phyloP scores from a whole-genome alignment of 108 stramenopile genomes.

The Pseudonitzschia pungens region DNA sequence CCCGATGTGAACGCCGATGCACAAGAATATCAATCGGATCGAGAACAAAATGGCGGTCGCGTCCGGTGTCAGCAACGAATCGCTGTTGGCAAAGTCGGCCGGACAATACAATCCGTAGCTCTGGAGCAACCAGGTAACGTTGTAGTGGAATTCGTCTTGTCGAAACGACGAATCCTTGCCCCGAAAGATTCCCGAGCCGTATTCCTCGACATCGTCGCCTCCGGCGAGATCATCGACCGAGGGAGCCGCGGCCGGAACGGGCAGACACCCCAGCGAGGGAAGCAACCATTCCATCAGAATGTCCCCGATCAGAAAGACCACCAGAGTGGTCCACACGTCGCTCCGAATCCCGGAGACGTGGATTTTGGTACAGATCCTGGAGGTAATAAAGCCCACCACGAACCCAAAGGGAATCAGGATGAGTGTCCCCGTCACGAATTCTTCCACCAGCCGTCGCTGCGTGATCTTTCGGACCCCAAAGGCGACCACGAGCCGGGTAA shows the following conservation, averaged over 20 bases:
- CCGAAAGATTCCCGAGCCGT: neutral
- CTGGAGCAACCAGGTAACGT: constrained; percentile 22
- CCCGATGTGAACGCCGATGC: constrained; percentile 48
- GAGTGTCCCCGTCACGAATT: constrained; percentile 32
- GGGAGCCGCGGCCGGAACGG: constrained; percentile 1
- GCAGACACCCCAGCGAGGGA: constrained; percentile 42
- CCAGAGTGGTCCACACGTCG: constrained; percentile 45
- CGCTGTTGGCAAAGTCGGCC: constrained; percentile 25
- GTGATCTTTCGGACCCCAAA: constrained; percentile 39
- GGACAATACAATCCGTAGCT: constrained; percentile 33
- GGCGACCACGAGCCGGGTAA: constrained; percentile 35
- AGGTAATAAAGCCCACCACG: constrained; percentile 25
- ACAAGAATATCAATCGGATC: constrained; percentile 30
- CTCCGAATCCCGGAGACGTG: constrained; percentile 30
- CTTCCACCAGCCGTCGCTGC: constrained; percentile 35
- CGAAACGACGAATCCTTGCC: neutral
- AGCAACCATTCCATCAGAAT: constrained; percentile 44
- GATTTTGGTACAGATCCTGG: constrained; percentile 40
- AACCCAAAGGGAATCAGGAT: constrained; percentile 38
- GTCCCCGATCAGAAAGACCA: constrained; percentile 38
- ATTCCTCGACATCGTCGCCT: neutral
- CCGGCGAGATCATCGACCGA: neutral
- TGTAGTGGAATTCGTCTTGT: constrained; percentile 27
- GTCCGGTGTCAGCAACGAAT: constrained; percentile 30
- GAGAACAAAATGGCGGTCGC: constrained; percentile 34